Percentiles rank a stretch among this genome's conserved stretches.
Evolutionary conservation across 78 protist genomes (phyloP).

Genomic region (Dictyostelium intermedium): DNA sequence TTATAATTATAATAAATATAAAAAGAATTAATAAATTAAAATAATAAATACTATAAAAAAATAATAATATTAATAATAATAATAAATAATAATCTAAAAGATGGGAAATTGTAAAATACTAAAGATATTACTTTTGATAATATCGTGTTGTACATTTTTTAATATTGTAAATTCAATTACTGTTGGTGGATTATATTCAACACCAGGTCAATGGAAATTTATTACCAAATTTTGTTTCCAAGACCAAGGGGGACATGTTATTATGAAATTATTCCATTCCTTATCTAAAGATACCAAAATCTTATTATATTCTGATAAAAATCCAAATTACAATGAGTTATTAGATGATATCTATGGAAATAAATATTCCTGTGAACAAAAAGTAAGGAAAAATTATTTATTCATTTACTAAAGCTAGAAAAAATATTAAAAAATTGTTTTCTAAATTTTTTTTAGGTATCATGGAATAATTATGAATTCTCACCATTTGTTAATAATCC

Average conservation of each 20-base stretch:
- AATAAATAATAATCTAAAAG: background rate
- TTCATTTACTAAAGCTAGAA: background rate
- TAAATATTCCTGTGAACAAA: constrained; percentile 11
- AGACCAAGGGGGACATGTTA: background rate
- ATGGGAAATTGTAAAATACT: background rate
- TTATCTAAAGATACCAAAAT: background rate
- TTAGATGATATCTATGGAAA: constrained; percentile 1
- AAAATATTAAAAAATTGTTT: background rate
- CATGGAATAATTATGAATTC: constrained; percentile 5
- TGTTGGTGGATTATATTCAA: background rate
- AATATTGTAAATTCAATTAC: background rate
- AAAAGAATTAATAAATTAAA: background rate
- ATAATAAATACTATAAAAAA: background rate
- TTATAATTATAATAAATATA: no score
- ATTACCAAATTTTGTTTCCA: constrained; percentile 6
- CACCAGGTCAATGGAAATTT: constrained; percentile 2
- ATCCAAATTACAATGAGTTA: background rate
- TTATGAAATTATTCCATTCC: background rate
- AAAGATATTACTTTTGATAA: background rate
- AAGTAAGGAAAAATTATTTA: background rate
- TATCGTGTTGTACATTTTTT: background rate
- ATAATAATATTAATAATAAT: background rate
- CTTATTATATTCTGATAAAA: background rate
- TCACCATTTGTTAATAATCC: background rate
- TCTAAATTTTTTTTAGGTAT: background rate